Percentiles rank a stretch among this genome's conserved stretches.
Evolutionary conservation across 2,329 filamentous ascomycete genomes (phyloP).

Genomic region (Phialocephala sp.): DNA sequence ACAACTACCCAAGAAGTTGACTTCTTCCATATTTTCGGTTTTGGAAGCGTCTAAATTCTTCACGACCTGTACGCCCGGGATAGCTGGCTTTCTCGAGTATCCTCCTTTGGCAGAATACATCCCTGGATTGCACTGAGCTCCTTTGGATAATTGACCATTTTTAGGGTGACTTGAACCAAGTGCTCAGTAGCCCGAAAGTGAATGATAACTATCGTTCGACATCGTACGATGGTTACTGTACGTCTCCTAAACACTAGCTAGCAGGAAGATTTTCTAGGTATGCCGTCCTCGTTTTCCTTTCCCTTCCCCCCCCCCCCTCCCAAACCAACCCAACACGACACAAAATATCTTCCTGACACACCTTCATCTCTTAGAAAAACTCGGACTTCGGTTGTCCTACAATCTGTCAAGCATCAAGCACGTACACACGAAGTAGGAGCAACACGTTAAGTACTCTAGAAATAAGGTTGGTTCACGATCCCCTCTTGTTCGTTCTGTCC

Average conservation of each 20-base stretch:
- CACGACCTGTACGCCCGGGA: neutral
- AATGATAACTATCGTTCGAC: neutral
- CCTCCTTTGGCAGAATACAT: neutral
- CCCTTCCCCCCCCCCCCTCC: neutral
- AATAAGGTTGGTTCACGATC: neutral
- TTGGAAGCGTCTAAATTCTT: neutral
- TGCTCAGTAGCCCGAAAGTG: neutral
- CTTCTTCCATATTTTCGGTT: neutral
- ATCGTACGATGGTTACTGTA: neutral
- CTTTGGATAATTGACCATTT: neutral
- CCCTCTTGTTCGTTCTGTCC: neutral
- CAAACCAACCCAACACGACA: neutral
- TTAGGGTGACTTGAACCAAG: neutral
- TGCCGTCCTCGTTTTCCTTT: neutral
- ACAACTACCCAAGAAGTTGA: neutral
- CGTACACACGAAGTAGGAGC: neutral
- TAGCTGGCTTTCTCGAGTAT: neutral
- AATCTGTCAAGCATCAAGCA: neutral
- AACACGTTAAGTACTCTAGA: neutral
- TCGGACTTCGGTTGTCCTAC: neutral
- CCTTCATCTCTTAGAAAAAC: neutral
- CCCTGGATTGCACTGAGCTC: neutral
- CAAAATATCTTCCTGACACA: neutral
- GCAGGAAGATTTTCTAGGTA: neutral
- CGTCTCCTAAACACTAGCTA: neutral